Conservation (phyloP, 2,329 filamentous ascomycete genomes). For the Fusarium piperis region DNA sequence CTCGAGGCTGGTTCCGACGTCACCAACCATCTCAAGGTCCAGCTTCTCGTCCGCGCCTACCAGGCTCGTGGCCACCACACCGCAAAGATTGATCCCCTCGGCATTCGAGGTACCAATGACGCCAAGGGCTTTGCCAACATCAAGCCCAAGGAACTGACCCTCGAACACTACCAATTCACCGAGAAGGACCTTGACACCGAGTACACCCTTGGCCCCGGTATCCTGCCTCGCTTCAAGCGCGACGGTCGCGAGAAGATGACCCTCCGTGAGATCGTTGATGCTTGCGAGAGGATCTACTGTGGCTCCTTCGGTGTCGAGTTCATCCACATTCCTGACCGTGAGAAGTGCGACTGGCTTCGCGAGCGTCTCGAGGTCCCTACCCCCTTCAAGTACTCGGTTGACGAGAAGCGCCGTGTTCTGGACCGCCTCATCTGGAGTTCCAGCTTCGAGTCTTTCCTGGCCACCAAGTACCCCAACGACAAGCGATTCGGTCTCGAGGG, state of each 20-base stretch:
- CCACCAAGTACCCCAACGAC: conserved; percentile 99
- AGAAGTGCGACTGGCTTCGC: conserved; percentile 98
- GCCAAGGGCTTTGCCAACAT: conserved; percentile 83
- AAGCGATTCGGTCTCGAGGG: conserved; percentile 99
- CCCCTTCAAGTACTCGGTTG: conserved; percentile 96
- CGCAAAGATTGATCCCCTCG: conserved; percentile 94
- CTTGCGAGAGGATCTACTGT: conserved; percentile 96
- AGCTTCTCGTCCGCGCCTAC: conserved; percentile 95
- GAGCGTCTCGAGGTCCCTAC: conserved; percentile 93
- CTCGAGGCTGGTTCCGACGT: conserved; percentile 80
- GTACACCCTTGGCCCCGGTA: conserved; percentile 92
- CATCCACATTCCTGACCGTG: conserved; percentile 97
- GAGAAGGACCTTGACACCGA: conserved; percentile 94
- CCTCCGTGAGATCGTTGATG: conserved; percentile 88
- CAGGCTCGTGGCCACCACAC: conserved; percentile 98
- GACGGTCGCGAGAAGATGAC: conserved; percentile 95
- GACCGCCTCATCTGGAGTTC: conserved; percentile 99
- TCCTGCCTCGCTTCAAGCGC: conserved; percentile 91
- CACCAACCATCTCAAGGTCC: conserved; percentile 97
- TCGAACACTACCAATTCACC: conserved; percentile 94
- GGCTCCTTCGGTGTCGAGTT: conserved; percentile 98
- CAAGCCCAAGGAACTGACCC: conserved; percentile 90
- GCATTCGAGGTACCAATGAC: conserved; percentile 74
- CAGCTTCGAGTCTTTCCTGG: conserved; percentile 94
- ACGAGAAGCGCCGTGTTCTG: conserved; percentile 97